Evolutionary conservation across 1,139 yeast species (phyloP).

Genomic region (Pichia sp.): DNA sequence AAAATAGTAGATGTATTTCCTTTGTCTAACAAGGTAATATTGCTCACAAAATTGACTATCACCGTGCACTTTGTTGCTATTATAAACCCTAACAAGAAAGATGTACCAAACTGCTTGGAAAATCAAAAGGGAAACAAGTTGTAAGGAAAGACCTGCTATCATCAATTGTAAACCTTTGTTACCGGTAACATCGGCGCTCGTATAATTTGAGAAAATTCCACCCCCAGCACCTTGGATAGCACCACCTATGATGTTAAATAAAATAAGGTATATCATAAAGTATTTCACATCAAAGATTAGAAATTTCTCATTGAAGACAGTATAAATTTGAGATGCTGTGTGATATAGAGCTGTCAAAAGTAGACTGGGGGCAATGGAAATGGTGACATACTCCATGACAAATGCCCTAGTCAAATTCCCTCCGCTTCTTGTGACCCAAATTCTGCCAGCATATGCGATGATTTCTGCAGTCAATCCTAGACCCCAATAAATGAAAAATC

Average conservation of each 20-base stretch:
- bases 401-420: too few species aligned
- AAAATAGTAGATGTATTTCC: slow-evolving; percentile 38
- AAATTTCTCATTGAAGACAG: too few species aligned
- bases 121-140: slow-evolving; percentile 64
- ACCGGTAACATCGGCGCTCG: slow-evolving; percentile 30
- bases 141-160: slow-evolving; percentile 78
- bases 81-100: slow-evolving; percentile 42
- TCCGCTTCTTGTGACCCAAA: not conserved
- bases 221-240: slow-evolving; percentile 82
- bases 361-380: too few species aligned
- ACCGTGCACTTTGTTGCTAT: slow-evolving; percentile 22
- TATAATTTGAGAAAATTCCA: slow-evolving; percentile 61
- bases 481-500: slow-evolving; percentile 4
- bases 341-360: too few species aligned
- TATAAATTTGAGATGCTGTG: too few species aligned
- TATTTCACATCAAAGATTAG: too few species aligned
- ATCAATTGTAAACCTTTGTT: slow-evolving; percentile 63
- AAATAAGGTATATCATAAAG: too few species aligned
- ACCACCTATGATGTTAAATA: slow-evolving; percentile 39
- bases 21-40: slow-evolving; percentile 35
- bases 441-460: slow-evolving; percentile 2
- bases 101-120: slow-evolving; percentile 53
- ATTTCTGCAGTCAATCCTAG: slow-evolving; percentile 1
- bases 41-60: slow-evolving; percentile 31
- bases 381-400: too few species aligned